These are phyloP conservation scores for Passalora sequoiae DNA, from an alignment of 2,329 filamentous ascomycete genomes.

Conservation along the genomic window DNA sequence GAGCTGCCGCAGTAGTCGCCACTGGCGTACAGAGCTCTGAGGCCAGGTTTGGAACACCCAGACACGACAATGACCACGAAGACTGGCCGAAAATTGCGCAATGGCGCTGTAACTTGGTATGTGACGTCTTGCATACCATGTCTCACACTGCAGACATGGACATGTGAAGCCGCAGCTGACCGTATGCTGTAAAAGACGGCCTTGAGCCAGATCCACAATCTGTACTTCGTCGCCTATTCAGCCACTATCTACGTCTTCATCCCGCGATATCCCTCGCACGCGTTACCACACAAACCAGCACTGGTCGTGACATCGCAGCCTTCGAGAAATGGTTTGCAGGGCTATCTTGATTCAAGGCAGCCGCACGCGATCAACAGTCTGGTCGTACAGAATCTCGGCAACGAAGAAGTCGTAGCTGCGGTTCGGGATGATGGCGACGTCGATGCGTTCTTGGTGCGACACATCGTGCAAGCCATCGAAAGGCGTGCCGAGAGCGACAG, in stretches of 20 bases:
- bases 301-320: constrained; percentile 38
- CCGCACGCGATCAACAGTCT: constrained; percentile 45
- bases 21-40: constrained; percentile 24
- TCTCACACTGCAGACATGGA: too few relatives aligned
- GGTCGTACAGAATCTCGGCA: constrained; percentile 42
- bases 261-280: constrained; percentile 42
- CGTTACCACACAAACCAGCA: constrained; percentile 32
- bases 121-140: constrained; percentile 13
- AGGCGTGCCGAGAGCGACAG: constrained; percentile 29
- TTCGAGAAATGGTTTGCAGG: constrained; percentile 29
- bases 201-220: constrained; percentile 43
- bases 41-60: constrained; percentile 26
- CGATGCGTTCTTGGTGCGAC: constrained; percentile 38
- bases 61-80: constrained; percentile 21
- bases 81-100: constrained; percentile 26
- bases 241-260: constrained; percentile 40
- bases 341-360: constrained; percentile 34
- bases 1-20: constrained; percentile 22
- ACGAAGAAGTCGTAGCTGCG: constrained; percentile 47
- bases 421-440: constrained; percentile 55
- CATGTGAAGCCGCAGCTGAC: constrained; percentile 8
- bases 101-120: constrained; percentile 42
- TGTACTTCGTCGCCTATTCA: constrained; percentile 46
- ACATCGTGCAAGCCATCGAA: constrained; percentile 33
- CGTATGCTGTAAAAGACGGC: constrained; percentile 34